Evolutionary conservation across 2,329 filamentous ascomycete species (phyloP), one percentile per base, ranked within the genome.

Genomic region (Ceratocystis lukuohia): DNA sequence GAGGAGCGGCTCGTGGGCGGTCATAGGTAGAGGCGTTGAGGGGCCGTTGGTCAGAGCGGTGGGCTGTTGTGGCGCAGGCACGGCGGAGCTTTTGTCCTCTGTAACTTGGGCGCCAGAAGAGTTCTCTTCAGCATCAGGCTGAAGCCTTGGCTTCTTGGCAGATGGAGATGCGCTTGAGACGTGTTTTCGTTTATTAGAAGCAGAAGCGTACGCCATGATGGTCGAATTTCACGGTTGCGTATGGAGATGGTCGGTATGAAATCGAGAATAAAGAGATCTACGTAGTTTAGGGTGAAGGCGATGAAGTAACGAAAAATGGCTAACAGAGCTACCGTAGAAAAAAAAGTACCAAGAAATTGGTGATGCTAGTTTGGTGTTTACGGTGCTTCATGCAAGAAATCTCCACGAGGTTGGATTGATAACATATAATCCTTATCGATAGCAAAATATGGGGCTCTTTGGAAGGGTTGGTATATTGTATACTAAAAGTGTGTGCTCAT

Each of bases 181-280:
- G 57, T 65, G 62, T 57, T 67, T 67, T 22, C 66, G 56, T 63
- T 67, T 67, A 17, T 46, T 37, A 17, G 62, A 64, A 2, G 44
- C 10, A 15, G 44, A 45, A 12, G 57, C 5, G 8, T 6, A 12
- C 17, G 56, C 7, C 56, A 59, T 59, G 56, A 30, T 20, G 28
- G 50, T n/a, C 17, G 48, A 3, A 28, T 22, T 22, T 25, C 15
- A 2, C 25, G 28, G 28, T n/a, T 59, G 56, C 17, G 15, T 62
- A 20, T 12, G 20, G 5, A 7, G 22, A n/a, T 28, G 59, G 6
- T 8, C 8, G n/a, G 22, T 59, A 5, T 44, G 22, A n/a, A 30
- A 50, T 57, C n/a, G 46, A 28, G 25, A 41, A 25, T 30, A 37
- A 41, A 12, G 37, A 41, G 37, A 1, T 12, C 3, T 41, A 15